phyloP scores from a whole-genome alignment of 768 basidiomycete genomes.

The Boletales sp. region DNA sequence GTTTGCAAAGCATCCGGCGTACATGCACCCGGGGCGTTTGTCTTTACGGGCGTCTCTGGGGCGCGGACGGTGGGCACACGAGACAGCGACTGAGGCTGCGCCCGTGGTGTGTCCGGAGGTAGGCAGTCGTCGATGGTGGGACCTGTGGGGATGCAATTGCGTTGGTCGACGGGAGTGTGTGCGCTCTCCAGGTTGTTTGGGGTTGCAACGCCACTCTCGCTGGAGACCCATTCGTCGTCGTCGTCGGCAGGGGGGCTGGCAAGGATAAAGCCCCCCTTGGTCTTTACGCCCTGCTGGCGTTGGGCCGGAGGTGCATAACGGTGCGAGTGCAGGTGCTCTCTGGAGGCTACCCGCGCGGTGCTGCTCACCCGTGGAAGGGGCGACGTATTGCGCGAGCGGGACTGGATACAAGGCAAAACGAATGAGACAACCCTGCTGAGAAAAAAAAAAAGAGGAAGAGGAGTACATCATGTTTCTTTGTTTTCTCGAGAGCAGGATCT shows the following conservation, averaged over 20 bases:
- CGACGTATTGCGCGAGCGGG: slow-evolving; percentile 23
- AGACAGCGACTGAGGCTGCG: slow-evolving; percentile 29
- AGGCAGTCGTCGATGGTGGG: slow-evolving; percentile 15
- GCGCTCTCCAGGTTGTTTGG: slow-evolving; percentile 48
- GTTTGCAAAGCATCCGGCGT: slow-evolving; percentile 3
- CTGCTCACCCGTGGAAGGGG: slow-evolving; percentile 27
- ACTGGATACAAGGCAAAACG: neutral
- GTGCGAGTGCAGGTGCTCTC: slow-evolving; percentile 33
- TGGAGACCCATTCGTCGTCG: slow-evolving; percentile 77
- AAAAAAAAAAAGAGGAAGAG: slow-evolving; percentile 1
- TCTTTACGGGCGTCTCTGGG: slow-evolving; percentile 20
- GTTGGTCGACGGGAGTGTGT: slow-evolving; percentile 30
- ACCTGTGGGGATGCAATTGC: slow-evolving; percentile 10
- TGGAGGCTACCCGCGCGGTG: slow-evolving; percentile 25
- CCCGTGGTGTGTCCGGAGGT: slow-evolving; percentile 29
- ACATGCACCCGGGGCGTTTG: slow-evolving; percentile 17
- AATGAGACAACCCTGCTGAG: neutral
- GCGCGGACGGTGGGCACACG: slow-evolving; percentile 33
- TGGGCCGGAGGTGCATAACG: slow-evolving; percentile 28
- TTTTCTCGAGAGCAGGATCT: slow-evolving; percentile 49
- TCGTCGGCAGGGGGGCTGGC: slow-evolving; percentile 49
- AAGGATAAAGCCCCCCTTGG: slow-evolving; percentile 57
- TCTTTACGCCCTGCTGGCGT: slow-evolving; percentile 31
- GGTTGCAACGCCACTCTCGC: slow-evolving; percentile 71
- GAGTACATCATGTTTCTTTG: slow-evolving; percentile 51